Percentiles rank a stretch among this genome's conserved stretches.
Evolutionary conservation across 1,139 yeast species (phyloP).

Genomic region (Yamadazyma dendronema): DNA sequence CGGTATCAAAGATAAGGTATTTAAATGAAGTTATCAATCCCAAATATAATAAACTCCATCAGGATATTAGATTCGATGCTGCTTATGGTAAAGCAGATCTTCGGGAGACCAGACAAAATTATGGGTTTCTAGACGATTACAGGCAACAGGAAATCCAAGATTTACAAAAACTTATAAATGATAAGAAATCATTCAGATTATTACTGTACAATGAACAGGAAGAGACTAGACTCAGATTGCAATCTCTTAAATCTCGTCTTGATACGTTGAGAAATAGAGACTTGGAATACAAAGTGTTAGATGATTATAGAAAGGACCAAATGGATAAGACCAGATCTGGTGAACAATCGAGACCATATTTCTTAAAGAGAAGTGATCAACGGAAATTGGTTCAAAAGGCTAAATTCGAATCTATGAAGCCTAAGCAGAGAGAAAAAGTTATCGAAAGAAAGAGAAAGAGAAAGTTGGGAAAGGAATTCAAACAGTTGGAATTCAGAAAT

Average conservation of each 20-base stretch:
- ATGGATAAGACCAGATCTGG: slow-evolving; percentile 46
- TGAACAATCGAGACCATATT: slow-evolving; percentile 50
- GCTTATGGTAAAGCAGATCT: slow-evolving; percentile 84
- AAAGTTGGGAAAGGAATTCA: slow-evolving; percentile 87
- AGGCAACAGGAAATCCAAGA: slow-evolving; percentile 68
- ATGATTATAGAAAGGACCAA: slow-evolving; percentile 51
- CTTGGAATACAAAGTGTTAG: slow-evolving; percentile 62
- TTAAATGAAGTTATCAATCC: slow-evolving; percentile 65
- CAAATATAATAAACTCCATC: slow-evolving; percentile 46
- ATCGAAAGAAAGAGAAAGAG: slow-evolving; percentile 94
- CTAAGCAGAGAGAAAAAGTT: slow-evolving; percentile 79
- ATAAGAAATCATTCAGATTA: slow-evolving; percentile 47
- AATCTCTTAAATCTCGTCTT: slow-evolving; percentile 69
- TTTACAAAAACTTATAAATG: slow-evolving; percentile 55
- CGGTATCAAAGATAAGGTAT: slow-evolving; percentile 67
- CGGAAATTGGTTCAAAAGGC: slow-evolving; percentile 84
- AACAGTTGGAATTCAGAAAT: slow-evolving; percentile 59
- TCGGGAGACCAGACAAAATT: slow-evolving; percentile 64
- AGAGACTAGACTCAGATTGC: slow-evolving; percentile 52
- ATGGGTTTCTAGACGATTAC: slow-evolving; percentile 83
- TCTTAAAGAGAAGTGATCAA: slow-evolving; percentile 77
- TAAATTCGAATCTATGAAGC: slow-evolving; percentile 81
- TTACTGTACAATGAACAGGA: slow-evolving; percentile 49
- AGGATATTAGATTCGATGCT: slow-evolving; percentile 87
- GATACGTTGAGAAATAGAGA: slow-evolving; percentile 78